Evolutionary conservation across 1,284 basidiomycete genomes (phyloP), one percentile per base, ranked within the genome.

Genomic region (Marasmius tenuissimus): DNA sequence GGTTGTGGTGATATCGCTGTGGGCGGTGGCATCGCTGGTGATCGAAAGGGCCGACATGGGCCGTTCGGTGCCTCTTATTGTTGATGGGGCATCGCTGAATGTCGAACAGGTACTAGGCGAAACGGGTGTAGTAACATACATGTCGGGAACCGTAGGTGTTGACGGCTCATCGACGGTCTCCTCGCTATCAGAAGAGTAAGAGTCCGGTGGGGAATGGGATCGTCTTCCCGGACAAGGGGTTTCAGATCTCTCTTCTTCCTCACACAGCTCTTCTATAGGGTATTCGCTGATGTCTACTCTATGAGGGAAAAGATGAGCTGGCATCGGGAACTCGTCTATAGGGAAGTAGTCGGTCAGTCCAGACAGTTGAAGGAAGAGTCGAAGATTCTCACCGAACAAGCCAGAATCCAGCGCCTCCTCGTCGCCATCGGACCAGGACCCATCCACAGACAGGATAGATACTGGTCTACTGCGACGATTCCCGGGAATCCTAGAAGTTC

Each of bases 331-430:
- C 20, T 75, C 67, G 63, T 81, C 79, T 81, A 67, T 12, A 45
- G 61, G 63, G 68, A 61, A 12, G 35, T 12, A 27, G 38, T 54
- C 42, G 54, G 62, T 40, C 63, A 42, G 35, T 16, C 18, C 40
- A 58, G 39, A 59, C n/a, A 34, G 48, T 52, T 9, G 57, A 22
- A 40, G 12, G 42, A 34, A 35, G 33, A 57, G 39, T 51, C 27
- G 27, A 27, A 27, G 27, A 16, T 14, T 61, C 76, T 60, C 70
- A 82, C 85, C 81, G 68, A 74, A 73, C 59, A 85, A 79, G 64
- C 81, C 83, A 7, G 77, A 71, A 62, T 84, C 83, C 3, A 83
- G 69, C 35, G 78, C 65, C 39, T 83, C 79, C 27, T 83, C 81
- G 50, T 76, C 81, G 18, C 78, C 76, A 27, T 79, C 78, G 12